These are phyloP conservation scores for Lactarius quietus DNA, from an alignment of 768 basidiomycete genomes.

Conservation along the genomic window DNA sequence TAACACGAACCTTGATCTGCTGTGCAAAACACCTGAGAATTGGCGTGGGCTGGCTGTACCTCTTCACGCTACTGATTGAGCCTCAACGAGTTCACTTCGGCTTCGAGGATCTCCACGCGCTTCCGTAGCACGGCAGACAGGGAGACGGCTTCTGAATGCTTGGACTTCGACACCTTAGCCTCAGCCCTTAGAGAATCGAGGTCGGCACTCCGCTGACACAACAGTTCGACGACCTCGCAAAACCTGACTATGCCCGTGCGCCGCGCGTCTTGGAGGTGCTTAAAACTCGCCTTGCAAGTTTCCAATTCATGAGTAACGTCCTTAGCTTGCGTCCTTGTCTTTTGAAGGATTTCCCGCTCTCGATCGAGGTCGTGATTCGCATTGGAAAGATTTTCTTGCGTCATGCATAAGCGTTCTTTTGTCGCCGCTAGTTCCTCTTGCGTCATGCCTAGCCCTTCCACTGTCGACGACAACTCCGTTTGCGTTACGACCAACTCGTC, in stretches of 20 bases:
- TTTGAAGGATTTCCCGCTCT: neutral
- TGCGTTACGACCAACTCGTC: too few species aligned
- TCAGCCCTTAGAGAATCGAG: slow-evolving; percentile 2
- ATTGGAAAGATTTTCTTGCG: neutral
- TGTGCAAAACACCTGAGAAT: neutral
- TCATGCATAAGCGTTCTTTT: neutral
- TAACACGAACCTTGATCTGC: slow-evolving; percentile 1
- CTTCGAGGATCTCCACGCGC: slow-evolving; percentile 8
- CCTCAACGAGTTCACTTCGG: slow-evolving; percentile 4
- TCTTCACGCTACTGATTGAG: neutral
- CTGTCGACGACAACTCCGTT: too few species aligned
- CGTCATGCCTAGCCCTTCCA: too few species aligned
- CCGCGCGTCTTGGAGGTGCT: slow-evolving; percentile 4
- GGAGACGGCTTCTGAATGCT: neutral
- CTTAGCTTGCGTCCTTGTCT: neutral
- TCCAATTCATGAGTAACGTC: neutral
- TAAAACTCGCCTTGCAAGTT: neutral
- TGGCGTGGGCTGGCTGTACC: neutral
- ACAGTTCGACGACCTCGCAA: neutral
- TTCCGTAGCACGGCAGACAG: slow-evolving; percentile 6
- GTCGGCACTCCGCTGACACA: neutral
- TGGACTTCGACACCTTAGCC: neutral
- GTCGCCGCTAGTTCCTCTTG: neutral
- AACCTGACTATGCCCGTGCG: neutral
- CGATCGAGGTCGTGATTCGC: neutral